A percentile compares a stretch with the other conserved stretches of the same genome.
Evolutionary conservation across 1,139 yeast genomes (phyloP).

Genomic region (Suhomyces terraborum): DNA sequence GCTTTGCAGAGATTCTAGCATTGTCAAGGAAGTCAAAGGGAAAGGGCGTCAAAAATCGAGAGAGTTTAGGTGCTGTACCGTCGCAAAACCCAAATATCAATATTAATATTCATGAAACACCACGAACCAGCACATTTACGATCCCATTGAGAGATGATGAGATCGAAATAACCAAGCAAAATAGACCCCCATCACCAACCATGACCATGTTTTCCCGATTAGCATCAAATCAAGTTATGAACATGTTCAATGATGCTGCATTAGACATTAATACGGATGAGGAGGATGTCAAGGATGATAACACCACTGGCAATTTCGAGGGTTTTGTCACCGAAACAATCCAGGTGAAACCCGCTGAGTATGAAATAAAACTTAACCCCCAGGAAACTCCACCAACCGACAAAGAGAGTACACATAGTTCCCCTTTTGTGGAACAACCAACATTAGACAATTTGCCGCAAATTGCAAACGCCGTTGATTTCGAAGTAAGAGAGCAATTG

Average conservation of each 20-base stretch:
- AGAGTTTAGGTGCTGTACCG: no score
- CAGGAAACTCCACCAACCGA: slow-evolving; percentile 38
- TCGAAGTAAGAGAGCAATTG: slow-evolving; percentile 24
- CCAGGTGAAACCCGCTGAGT: slow-evolving; percentile 14
- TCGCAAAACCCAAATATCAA: neutral
- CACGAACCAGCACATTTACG: slow-evolving; percentile 25
- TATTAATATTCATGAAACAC: neutral
- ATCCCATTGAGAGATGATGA: slow-evolving; percentile 38
- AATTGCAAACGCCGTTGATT: slow-evolving; percentile 36
- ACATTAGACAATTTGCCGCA: slow-evolving; percentile 15
- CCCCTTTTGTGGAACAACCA: slow-evolving; percentile 52
- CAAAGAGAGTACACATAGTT: slow-evolving; percentile 34
- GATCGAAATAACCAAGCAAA: slow-evolving; percentile 9
- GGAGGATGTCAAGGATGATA: slow-evolving; percentile 33
- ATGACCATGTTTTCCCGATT: slow-evolving; percentile 74
- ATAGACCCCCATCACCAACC: slow-evolving; percentile 64
- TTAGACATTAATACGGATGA: slow-evolving; percentile 32
- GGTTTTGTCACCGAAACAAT: slow-evolving; percentile 58
- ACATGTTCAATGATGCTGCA: slow-evolving; percentile 74
- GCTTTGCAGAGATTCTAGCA: slow-evolving; percentile 67
- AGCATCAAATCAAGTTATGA: slow-evolving; percentile 73
- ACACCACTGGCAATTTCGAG: slow-evolving; percentile 43
- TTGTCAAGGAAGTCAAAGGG: slow-evolving; percentile 6
- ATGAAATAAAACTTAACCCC: slow-evolving; percentile 7
- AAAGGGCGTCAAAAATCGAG: neutral